Evolutionary conservation across 2,329 filamentous ascomycete species (phyloP).

Genomic region (Huntiella moniliformis): DNA sequence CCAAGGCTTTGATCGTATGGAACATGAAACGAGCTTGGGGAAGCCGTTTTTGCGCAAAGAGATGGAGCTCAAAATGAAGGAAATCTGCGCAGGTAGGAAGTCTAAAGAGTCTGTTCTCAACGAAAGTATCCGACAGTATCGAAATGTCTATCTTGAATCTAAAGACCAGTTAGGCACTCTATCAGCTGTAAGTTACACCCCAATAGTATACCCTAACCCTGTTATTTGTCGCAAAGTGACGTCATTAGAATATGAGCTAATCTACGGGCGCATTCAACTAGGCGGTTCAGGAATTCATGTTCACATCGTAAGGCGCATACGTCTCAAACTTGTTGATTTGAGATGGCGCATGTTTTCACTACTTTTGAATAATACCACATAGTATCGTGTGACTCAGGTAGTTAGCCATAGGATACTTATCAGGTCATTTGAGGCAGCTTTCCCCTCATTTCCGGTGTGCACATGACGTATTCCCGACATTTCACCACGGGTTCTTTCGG

Average conservation of each 20-base stretch:
- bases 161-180: constrained; percentile 53
- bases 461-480: no score
- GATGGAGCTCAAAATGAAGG: constrained; percentile 95
- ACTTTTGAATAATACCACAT: no score
- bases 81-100: constrained; percentile 75
- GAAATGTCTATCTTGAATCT: constrained; percentile 67
- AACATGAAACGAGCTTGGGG: constrained; percentile 76
- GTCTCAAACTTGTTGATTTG: no score
- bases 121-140: constrained; percentile 74
- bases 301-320: no score
- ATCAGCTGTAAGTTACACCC: constrained; percentile 32
- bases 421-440: no score
- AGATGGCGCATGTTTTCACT: no score
- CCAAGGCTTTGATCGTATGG: constrained; percentile 86
- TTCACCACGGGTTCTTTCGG: no score
- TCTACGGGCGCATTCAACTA: background rate
- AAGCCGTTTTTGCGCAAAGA: constrained; percentile 95
- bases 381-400: no score
- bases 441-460: no score
- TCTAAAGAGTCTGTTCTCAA: constrained; percentile 57
- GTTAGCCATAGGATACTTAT: no score
- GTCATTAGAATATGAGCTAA: background rate
- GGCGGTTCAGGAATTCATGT: background rate
- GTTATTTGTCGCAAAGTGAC: background rate
- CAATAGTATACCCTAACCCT: background rate